A percentile compares a stretch with the other conserved stretches of the same genome.
Evolutionary conservation across 106 monocot genomes (phyloP).

Genomic region (Platanthera guangdongensis): DNA sequence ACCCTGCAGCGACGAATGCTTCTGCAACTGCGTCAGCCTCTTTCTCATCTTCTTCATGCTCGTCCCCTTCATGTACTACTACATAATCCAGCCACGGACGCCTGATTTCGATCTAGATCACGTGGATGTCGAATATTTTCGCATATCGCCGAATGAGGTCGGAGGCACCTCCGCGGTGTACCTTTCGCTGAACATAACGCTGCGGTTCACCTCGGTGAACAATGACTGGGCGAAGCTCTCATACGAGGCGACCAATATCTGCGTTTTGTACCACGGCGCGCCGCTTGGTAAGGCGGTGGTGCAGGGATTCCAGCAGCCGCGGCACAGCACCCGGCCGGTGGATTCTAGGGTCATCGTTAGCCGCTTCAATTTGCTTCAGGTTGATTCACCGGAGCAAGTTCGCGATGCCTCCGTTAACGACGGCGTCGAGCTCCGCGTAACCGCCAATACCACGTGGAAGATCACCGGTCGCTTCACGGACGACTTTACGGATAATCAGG

Average conservation of each 20-base stretch:
- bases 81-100: too few species aligned
- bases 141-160: background rate
- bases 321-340: conserved; percentile 10
- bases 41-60: too few species aligned
- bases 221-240: conserved; percentile 39
- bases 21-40: too few species aligned
- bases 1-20: too few species aligned
- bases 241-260: conserved; percentile 42
- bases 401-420: background rate
- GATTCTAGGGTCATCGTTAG: conserved; percentile 38
- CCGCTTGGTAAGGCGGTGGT: conserved; percentile 64
- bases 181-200: conserved; percentile 74
- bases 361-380: conserved; percentile 55
- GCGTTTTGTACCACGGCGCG: conserved; percentile 74
- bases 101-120: too few species aligned
- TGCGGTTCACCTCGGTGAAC: conserved; percentile 67
- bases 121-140: too few species aligned
- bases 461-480: too few species aligned
- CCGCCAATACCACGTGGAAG: too few species aligned
- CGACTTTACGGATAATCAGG: too few species aligned
- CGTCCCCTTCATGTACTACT: too few species aligned
- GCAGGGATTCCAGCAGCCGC: conserved; percentile 32
- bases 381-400: conserved; percentile 49
- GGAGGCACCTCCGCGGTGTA: conserved; percentile 16
- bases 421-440: too few species aligned